Base-by-base conservation (phyloP, 1,284 basidiomycete genomes). In the Malassezia sympodialis region DNA sequence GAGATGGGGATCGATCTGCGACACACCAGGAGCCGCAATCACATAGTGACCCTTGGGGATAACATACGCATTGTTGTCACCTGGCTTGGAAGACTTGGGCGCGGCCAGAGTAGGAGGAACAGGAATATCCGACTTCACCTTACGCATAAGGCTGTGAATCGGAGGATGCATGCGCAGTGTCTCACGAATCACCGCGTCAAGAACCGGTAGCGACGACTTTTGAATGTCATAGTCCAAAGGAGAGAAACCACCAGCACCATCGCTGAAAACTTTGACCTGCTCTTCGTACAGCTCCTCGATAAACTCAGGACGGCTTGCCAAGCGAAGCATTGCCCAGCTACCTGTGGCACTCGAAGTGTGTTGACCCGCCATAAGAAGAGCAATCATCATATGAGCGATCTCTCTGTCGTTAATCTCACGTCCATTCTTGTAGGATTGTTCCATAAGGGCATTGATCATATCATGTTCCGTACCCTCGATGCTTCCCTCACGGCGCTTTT, bases 311-410 rank as follows among this genome's bases (percentile, higher is more conserved):
- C 84, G 80, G 62, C 82, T 78, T n/a, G 90, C 93, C 19, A 98
- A 77, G 67, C 94, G 88, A 45, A 96, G 81, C 35, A 98, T 79
- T 1, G 85, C 77, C 94, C 94, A 99, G 4, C 88, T 84, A 23
- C 84, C 83, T 10, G 89, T 88, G 0, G 93, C 87, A 17, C 90
- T 91, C 65, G 86, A 88, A 0, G 94, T 99, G 78, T 98, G 94
- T 77, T 99, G 94, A 24, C 94, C 94, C 35, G 93, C 93, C 75
- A 77, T 76, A n/a, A 78, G 68, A n/a, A 77, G 61, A 1, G 76
- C 77, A 53, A 78, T 77, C 86, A 98, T 85, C 73, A 96, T 91
- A 72, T 96, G 93, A 0, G 94, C 90, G 60, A 98, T 86, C 76
- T 96, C 90, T 62, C 87, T 84, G 71, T 96, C 89, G 47, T 80